These are phyloP conservation scores for Apiospora kogelbergensis DNA, from an alignment of 2,329 filamentous ascomycete species.

Conservation along the genomic window DNA sequence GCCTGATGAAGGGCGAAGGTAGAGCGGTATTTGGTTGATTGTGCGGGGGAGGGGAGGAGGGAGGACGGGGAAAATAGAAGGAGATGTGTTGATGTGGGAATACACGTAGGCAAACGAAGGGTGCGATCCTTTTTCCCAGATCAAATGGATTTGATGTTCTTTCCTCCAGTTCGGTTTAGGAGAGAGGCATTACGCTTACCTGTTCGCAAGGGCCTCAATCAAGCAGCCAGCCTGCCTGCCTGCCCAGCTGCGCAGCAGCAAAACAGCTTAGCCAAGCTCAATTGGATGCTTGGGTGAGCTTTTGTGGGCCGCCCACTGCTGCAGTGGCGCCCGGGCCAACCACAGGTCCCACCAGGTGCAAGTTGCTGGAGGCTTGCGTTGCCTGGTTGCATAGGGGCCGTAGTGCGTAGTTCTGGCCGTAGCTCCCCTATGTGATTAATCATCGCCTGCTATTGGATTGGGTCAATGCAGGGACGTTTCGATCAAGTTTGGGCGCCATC, in stretches of 20 bases:
- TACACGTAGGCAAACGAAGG: constrained; percentile 1
- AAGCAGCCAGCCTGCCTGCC: background rate
- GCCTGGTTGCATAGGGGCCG: background rate
- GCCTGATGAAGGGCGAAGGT: constrained; percentile 5
- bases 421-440: background rate
- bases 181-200: constrained; percentile 10
- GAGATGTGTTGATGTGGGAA: constrained; percentile 8
- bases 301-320: background rate
- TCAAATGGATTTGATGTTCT: background rate
- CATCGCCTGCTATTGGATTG: background rate
- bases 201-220: constrained; percentile 6
- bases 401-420: background rate
- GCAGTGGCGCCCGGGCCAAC: background rate
- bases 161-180: background rate
- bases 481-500: too few species aligned
- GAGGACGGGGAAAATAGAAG: background rate
- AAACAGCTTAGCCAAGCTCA: background rate
- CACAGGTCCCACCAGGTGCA: background rate
- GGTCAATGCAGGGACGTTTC: background rate
- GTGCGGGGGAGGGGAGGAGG: background rate
- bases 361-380: background rate
- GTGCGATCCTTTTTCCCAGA: constrained; percentile 9
- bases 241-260: background rate
- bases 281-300: background rate
- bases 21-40: background rate